phyloP scores from a whole-genome alignment of 2,329 filamentous ascomycete species.

The Pseudocercospora macadamiae region DNA sequence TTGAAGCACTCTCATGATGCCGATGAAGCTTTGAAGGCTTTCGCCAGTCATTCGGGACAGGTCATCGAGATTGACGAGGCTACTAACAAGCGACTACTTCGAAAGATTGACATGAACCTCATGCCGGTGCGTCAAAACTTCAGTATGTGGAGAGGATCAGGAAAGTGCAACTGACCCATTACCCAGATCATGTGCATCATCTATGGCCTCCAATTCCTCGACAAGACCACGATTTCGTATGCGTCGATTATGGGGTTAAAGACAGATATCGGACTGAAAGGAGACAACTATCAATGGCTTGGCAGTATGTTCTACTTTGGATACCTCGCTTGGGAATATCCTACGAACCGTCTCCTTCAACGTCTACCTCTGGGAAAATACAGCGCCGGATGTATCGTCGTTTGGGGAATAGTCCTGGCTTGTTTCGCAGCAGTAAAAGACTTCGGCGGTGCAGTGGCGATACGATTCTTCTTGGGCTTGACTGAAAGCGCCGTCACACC shows the following conservation, averaged over 20 bases:
- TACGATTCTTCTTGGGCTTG: conserved; percentile 69
- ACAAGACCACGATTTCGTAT: conserved; percentile 61
- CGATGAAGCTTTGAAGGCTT: conserved; percentile 63
- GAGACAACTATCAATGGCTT: conserved; percentile 57
- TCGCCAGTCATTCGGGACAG: conserved; percentile 54
- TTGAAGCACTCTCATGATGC: conserved; percentile 60
- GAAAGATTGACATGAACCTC: conserved; percentile 64
- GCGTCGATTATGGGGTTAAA: conserved; percentile 55
- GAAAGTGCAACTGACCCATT: no score
- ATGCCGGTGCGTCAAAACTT: conserved; percentile 47
- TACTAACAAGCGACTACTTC: conserved; percentile 62
- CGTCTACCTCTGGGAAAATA: conserved; percentile 68
- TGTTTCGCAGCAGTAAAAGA: conserved; percentile 66
- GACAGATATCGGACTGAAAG: conserved; percentile 50
- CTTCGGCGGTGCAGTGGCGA: conserved; percentile 64
- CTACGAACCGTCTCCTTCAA: conserved; percentile 67
- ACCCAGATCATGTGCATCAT: conserved; percentile 53
- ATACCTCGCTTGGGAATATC: conserved; percentile 64
- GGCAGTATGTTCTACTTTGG: conserved; percentile 56
- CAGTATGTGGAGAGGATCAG: no score
- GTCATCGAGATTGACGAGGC: conserved; percentile 58
- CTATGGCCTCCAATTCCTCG: conserved; percentile 64
- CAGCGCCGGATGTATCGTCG: conserved; percentile 64
- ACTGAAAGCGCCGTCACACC: conserved; percentile 71
- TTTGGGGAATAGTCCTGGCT: conserved; percentile 64